phyloP scores from a whole-genome alignment of 192 early-diverging fungal genomes.

The Backusella mclennaniae region DNA sequence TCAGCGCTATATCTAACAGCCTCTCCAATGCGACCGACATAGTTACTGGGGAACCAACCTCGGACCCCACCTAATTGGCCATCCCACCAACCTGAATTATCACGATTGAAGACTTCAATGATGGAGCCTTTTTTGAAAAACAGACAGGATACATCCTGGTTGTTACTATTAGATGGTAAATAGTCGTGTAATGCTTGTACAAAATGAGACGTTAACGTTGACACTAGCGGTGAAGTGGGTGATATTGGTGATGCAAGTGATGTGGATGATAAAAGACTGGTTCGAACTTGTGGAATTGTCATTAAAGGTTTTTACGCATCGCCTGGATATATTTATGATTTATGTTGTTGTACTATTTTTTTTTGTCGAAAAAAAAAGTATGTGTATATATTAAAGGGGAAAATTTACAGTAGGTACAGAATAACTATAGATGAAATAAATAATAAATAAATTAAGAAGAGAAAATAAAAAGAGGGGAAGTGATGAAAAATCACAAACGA shows the following conservation, averaged over 20 bases:
- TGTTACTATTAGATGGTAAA: slow-evolving; percentile 58
- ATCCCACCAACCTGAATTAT: slow-evolving; percentile 98
- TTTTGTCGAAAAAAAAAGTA: not conserved
- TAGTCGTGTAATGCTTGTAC: slow-evolving; percentile 85
- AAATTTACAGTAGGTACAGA: not conserved
- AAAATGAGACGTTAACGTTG: slow-evolving; percentile 30
- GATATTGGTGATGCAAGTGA: not conserved
- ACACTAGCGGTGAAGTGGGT: slow-evolving; percentile 19
- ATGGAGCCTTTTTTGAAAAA: slow-evolving; percentile 83
- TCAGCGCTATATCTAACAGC: slow-evolving; percentile 27
- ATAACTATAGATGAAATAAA: not conserved
- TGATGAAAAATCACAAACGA: not conserved
- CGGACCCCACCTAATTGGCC: slow-evolving; percentile 73
- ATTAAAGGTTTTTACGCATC: not conserved
- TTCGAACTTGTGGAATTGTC: not conserved
- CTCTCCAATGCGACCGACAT: slow-evolving; percentile 63
- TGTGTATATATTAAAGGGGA: not conserved
- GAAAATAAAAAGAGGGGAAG: not conserved
- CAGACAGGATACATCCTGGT: slow-evolving; percentile 49
- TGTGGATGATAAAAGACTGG: not conserved
- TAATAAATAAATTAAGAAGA: not conserved
- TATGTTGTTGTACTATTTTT: not conserved
- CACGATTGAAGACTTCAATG: slow-evolving; percentile 88
- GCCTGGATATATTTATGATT: not conserved
- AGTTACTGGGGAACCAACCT: slow-evolving; percentile 93